Conservation (phyloP, 2,329 filamentous ascomycete species). For the Calonectria naviculata region DNA sequence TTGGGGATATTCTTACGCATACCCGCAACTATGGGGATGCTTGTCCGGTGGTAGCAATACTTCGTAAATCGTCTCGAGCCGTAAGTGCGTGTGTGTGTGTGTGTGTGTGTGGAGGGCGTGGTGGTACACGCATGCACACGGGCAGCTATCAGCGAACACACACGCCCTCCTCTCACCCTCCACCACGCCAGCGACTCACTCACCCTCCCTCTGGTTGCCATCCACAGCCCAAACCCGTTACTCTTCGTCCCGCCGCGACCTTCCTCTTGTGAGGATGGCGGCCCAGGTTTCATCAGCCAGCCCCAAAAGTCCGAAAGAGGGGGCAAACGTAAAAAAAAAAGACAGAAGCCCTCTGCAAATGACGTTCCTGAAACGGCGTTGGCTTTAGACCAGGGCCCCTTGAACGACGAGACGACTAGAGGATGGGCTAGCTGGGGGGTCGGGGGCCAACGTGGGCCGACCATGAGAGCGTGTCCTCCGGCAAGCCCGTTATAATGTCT, state of each 20-base stretch:
- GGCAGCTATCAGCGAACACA: not conserved
- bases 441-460: slow-evolving; percentile 36
- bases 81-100: not conserved
- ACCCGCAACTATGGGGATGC: slow-evolving; percentile 5
- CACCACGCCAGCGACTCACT: not conserved
- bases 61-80: not conserved
- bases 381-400: slow-evolving; percentile 34
- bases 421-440: slow-evolving; percentile 36
- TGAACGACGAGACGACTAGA: slow-evolving; percentile 30
- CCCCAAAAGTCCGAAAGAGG: slow-evolving; percentile 10
- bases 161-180: not conserved
- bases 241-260: slow-evolving; percentile 1
- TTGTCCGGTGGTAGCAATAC: not conserved
- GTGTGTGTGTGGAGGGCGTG: not conserved
- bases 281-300: slow-evolving; percentile 7
- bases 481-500: slow-evolving; percentile 45
- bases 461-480: slow-evolving; percentile 37
- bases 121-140: not conserved
- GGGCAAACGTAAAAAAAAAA: slow-evolving; percentile 15
- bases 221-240: not conserved
- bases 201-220: not conserved
- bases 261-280: slow-evolving; percentile 9
- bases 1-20: not conserved
- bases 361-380: slow-evolving; percentile 43
- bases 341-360: slow-evolving; percentile 30